Conservation (phyloP, 441 rosid species). For the Populus trichocarpa region DNA sequence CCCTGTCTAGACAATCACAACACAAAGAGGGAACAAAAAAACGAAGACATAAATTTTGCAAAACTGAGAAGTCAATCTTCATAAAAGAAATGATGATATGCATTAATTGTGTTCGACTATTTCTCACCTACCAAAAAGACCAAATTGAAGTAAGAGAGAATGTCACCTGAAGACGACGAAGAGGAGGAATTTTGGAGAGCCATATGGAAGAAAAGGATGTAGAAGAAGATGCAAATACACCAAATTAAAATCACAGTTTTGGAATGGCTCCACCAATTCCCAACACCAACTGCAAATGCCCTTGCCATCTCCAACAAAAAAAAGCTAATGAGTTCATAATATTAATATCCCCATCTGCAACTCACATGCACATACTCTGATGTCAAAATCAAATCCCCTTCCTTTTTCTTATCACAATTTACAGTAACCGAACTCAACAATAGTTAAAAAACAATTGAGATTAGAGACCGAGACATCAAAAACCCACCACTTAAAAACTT, state of each 20-base stretch:
- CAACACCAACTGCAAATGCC: constrained; percentile 4
- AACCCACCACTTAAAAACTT: too few species aligned
- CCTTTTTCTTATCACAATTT: neutral
- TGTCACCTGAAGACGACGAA: constrained; percentile 38
- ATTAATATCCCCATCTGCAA: neutral
- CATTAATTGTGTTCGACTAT: neutral
- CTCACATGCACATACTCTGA: neutral
- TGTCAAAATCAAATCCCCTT: neutral
- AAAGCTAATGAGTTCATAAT: neutral
- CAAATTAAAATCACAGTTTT: constrained; percentile 46
- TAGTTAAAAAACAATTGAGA: too few species aligned
- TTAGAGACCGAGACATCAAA: too few species aligned
- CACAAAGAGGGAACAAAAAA: neutral
- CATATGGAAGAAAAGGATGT: constrained; percentile 49
- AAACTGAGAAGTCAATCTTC: neutral
- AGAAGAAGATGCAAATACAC: constrained; percentile 47
- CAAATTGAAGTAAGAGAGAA: neutral
- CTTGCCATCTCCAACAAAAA: constrained; percentile 23
- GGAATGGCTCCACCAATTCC: constrained; percentile 50
- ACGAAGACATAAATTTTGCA: neutral
- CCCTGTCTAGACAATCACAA: neutral
- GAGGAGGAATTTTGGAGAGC: constrained; percentile 41
- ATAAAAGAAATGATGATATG: neutral
- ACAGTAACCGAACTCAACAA: too few species aligned
- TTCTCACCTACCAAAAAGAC: neutral